Conservation (phyloP, 2,329 filamentous ascomycete genomes). For the Taxawa tesnikishii region DNA sequence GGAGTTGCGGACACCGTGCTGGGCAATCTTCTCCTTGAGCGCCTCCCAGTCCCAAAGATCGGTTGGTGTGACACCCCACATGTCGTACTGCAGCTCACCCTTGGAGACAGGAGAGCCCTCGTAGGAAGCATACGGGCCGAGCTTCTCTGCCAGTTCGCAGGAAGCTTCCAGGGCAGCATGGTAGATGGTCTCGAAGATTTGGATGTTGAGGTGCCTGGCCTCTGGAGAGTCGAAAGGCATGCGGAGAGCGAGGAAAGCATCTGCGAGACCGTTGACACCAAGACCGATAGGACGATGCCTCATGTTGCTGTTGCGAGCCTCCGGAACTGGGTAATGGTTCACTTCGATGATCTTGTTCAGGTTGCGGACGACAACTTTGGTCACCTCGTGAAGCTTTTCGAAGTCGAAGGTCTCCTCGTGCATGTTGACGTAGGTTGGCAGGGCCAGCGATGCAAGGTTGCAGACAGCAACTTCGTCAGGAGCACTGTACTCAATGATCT, state of each 20-base stretch:
- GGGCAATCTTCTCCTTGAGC: slow-evolving; percentile 81
- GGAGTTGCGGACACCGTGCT: slow-evolving; percentile 91
- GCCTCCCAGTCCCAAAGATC: slow-evolving; percentile 94
- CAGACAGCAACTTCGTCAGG: slow-evolving; percentile 98
- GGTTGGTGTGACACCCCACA: slow-evolving; percentile 91
- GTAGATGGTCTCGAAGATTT: slow-evolving; percentile 99
- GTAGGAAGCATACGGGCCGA: slow-evolving; percentile 82
- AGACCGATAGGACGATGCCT: slow-evolving; percentile 92
- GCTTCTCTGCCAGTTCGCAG: slow-evolving; percentile 67
- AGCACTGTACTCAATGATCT: slow-evolving; percentile 94
- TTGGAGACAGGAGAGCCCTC: slow-evolving; percentile 88
- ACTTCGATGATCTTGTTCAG: slow-evolving; percentile 97
- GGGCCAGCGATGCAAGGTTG: slow-evolving; percentile 88
- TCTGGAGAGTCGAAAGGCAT: slow-evolving; percentile 95
- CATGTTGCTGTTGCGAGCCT: slow-evolving; percentile 93
- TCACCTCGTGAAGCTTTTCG: slow-evolving; percentile 89
- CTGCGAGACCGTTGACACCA: slow-evolving; percentile 93
- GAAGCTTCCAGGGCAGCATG: slow-evolving; percentile 88
- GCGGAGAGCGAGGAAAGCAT: slow-evolving; percentile 93
- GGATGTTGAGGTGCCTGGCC: slow-evolving; percentile 85
- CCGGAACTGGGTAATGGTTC: slow-evolving; percentile 95
- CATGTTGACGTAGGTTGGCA: slow-evolving; percentile 85
- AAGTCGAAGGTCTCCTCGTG: slow-evolving; percentile 82
- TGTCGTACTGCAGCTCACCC: slow-evolving; percentile 93
- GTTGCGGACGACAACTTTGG: slow-evolving; percentile 84